Conservation (phyloP, 345 rosid species). For the Bruguiera gymnorhiza region DNA sequence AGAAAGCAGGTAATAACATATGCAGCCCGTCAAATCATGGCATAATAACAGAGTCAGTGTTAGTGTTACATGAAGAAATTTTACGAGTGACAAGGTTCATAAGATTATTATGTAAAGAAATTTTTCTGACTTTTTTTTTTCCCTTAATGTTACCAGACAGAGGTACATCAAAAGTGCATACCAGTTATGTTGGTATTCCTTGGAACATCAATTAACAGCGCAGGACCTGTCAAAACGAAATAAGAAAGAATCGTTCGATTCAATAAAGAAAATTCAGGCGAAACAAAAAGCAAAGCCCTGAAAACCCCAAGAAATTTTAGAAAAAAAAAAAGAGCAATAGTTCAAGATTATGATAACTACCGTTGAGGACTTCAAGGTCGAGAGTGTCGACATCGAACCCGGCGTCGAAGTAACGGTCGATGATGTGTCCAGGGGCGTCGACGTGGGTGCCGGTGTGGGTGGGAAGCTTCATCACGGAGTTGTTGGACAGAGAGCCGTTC, state of each 20-base stretch:
- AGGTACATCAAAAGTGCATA: conserved; percentile 8
- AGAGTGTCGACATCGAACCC: conserved; percentile 89
- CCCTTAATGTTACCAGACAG: too few species aligned
- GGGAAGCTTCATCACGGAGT: conserved; percentile 70
- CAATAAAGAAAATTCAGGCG: not conserved
- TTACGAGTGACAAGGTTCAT: too few species aligned
- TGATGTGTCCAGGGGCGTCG: conserved; percentile 84
- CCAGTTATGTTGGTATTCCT: conserved; percentile 66
- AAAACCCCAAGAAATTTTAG: not conserved
- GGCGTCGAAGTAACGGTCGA: conserved; percentile 71
- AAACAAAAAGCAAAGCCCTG: not conserved
- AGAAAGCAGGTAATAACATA: too few species aligned
- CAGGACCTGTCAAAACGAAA: conserved; percentile 38
- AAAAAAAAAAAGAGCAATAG: not conserved
- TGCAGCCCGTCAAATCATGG: too few species aligned
- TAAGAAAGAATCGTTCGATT: not conserved
- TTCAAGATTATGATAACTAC: conserved; percentile 17
- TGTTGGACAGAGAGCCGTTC: conserved; percentile 73
- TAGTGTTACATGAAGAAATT: too few species aligned
- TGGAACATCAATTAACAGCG: conserved; percentile 58
- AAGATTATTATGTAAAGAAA: too few species aligned
- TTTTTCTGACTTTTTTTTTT: too few species aligned
- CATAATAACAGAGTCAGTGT: too few species aligned
- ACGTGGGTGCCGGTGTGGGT: conserved; percentile 88
- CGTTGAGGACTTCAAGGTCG: conserved; percentile 53